phyloP scores from a whole-genome alignment of 176 grass and related monocot species.

The Musa itinerans region DNA sequence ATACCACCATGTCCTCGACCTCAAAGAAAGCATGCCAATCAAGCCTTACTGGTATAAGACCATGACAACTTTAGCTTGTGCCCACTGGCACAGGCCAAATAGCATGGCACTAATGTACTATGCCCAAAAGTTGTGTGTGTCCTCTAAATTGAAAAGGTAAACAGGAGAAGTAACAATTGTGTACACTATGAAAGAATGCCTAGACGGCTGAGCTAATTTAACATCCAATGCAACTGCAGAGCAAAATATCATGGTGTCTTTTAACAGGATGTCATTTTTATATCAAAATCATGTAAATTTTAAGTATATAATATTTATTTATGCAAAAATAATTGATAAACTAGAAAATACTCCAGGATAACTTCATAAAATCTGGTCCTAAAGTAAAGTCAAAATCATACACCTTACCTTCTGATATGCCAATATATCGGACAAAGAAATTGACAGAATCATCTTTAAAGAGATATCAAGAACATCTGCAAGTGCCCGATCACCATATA shows the following conservation, averaged over 20 bases:
- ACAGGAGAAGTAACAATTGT: too few species aligned
- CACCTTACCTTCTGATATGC: constrained; percentile 70
- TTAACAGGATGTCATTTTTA: too few species aligned
- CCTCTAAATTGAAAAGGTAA: too few species aligned
- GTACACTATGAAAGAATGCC: too few species aligned
- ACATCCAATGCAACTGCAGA: neutral
- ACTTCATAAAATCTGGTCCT: neutral
- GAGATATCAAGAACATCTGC: constrained; percentile 92
- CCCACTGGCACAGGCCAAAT: neutral
- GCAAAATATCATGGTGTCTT: too few species aligned
- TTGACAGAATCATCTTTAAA: constrained; percentile 88
- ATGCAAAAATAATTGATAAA: neutral
- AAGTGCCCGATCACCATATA: constrained; percentile 93
- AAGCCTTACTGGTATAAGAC: neutral
- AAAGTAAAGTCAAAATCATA: neutral
- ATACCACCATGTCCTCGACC: neutral
- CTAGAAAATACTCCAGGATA: neutral
- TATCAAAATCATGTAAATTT: neutral
- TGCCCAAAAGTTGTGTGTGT: neutral
- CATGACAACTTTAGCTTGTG: neutral
- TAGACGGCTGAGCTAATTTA: neutral
- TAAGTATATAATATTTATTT: neutral
- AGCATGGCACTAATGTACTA: neutral
- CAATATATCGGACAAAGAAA: constrained; percentile 84
- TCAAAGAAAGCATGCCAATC: neutral